Evolutionary conservation across 345 rosid genomes (phyloP), one percentile per base, ranked within the genome.

Genomic region (Camelina hispida): DNA sequence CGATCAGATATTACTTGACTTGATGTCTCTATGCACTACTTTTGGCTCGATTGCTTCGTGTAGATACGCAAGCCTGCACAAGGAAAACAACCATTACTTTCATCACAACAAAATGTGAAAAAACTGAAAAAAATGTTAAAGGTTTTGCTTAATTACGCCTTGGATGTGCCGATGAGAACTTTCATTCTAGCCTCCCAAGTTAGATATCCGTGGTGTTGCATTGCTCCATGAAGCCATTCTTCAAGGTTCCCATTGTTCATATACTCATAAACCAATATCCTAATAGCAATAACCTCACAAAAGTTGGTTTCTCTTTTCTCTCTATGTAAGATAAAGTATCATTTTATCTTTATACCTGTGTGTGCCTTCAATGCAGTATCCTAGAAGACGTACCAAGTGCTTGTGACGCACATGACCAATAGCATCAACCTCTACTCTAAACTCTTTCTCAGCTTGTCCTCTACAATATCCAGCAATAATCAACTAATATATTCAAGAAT

Each of bases 41-140:
- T 95, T 95, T 52, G 99, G 99, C 79, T 95, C 99, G 46, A 95
- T 92, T 63, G 99, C 98, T 80, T 95, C 99, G 25, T 95, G 99
- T 79, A 95, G 83, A 79, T 95, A 95, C 9, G 98, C 93, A 70
- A 95, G 94, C 61, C 99, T 95, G 83, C 86, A 56, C 47, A 71
- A 13, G 25, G 18, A 18, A 16, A 2, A 43, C 2, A 48, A 18
- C 1, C 6, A 48, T 57, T 25, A 37, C 46, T 10, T 13, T 68
- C 17, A 75, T 9, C 32, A 44, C 13, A 53, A 62, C 9, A 38
- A 12, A 12, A 61, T 20, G 5, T 68, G 50, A 23, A 10, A 28
- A 25, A 12, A 17, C 9, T 55, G 14, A 13, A 57, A 13, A 57
- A 1, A 44, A 9, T 7, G 14, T 4, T 28, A 4, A 54, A 34